phyloP scores from a whole-genome alignment of 1,284 basidiomycete species.

The Erythrobasidium hasegawianum region DNA sequence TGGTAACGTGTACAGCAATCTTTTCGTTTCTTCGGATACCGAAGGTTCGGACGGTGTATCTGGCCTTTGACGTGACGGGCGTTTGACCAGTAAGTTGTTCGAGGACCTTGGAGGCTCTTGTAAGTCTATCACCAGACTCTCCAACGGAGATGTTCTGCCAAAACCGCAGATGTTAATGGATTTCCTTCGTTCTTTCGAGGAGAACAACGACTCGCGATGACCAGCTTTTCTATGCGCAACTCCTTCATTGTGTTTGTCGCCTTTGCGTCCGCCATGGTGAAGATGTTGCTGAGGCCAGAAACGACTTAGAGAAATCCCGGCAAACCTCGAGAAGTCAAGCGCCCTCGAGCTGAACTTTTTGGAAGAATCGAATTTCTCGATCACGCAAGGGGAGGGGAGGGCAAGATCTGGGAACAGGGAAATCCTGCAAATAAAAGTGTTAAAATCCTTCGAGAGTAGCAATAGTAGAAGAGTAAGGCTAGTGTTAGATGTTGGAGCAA shows the following conservation, averaged over 20 bases:
- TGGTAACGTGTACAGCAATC: slow-evolving; percentile 98
- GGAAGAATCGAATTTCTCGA: not conserved
- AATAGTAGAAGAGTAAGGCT: not conserved
- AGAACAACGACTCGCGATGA: slow-evolving; percentile 71
- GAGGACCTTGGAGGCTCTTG: slow-evolving; percentile 97
- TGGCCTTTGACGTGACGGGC: slow-evolving; percentile 98
- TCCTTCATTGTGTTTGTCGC: slow-evolving; percentile 61
- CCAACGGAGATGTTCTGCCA: slow-evolving; percentile 85
- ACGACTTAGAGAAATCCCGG: not conserved
- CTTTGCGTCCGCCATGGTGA: not conserved
- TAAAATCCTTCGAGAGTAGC: not conserved
- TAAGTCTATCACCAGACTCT: slow-evolving; percentile 98
- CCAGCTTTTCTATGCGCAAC: slow-evolving; percentile 96
- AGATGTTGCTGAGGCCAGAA: not conserved
- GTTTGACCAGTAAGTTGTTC: slow-evolving; percentile 99
- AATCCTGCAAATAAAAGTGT: too few species aligned
- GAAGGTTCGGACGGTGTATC: slow-evolving; percentile 99
- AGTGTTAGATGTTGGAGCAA: not conserved
- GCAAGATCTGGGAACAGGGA: too few species aligned
- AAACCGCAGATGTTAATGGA: not conserved
- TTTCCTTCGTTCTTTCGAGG: slow-evolving; percentile 5
- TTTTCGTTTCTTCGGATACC: slow-evolving; percentile 99
- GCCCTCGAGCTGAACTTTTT: not conserved
- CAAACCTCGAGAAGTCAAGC: not conserved
- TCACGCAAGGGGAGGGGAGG: too few species aligned